A percentile compares a stretch with the other conserved stretches of the same genome.
These are phyloP conservation scores for Plasmopara muralis DNA, from an alignment of 352 stramenopile genomes.

Conservation along the genomic window DNA sequence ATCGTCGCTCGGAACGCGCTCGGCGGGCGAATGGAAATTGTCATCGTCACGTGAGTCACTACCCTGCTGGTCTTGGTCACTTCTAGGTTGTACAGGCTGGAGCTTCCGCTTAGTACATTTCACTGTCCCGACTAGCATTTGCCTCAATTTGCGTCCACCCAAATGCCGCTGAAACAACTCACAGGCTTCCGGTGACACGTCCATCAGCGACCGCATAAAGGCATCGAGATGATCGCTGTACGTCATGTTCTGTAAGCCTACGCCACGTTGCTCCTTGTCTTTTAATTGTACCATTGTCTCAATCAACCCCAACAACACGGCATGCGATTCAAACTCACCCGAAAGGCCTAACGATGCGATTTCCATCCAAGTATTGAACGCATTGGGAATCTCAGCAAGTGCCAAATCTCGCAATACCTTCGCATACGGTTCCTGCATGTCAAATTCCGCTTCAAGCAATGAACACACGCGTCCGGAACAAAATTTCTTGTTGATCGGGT, in stretches of 20 bases:
- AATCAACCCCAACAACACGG: slow-evolving; percentile 52
- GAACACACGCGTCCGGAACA: slow-evolving; percentile 44
- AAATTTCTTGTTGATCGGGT: slow-evolving; percentile 57
- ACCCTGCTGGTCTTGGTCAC: slow-evolving; percentile 17
- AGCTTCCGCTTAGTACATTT: slow-evolving; percentile 31
- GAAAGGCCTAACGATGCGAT: slow-evolving; percentile 64
- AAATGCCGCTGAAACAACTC: slow-evolving; percentile 72
- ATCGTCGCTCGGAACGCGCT: slow-evolving; percentile 16
- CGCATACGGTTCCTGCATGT: slow-evolving; percentile 48
- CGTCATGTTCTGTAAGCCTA: slow-evolving; percentile 77
- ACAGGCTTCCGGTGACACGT: slow-evolving; percentile 50
- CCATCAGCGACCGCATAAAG: slow-evolving; percentile 57
- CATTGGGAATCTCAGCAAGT: slow-evolving; percentile 36
- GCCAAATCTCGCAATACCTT: slow-evolving; percentile 49
- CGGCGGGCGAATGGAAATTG: slow-evolving; percentile 2
- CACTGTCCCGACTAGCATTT: slow-evolving; percentile 18
- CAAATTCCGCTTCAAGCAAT: slow-evolving; percentile 46
- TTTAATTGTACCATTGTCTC: slow-evolving; percentile 71
- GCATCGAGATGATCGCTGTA: slow-evolving; percentile 58
- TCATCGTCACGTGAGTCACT: slow-evolving; percentile 20
- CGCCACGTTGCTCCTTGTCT: slow-evolving; percentile 66
- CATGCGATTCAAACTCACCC: slow-evolving; percentile 50
- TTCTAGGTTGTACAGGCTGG: slow-evolving; percentile 1
- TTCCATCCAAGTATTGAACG: slow-evolving; percentile 55
- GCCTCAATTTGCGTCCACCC: slow-evolving; percentile 50